Evolutionary conservation across 805 yeast species (phyloP).

Genomic region (Candida piceae): DNA sequence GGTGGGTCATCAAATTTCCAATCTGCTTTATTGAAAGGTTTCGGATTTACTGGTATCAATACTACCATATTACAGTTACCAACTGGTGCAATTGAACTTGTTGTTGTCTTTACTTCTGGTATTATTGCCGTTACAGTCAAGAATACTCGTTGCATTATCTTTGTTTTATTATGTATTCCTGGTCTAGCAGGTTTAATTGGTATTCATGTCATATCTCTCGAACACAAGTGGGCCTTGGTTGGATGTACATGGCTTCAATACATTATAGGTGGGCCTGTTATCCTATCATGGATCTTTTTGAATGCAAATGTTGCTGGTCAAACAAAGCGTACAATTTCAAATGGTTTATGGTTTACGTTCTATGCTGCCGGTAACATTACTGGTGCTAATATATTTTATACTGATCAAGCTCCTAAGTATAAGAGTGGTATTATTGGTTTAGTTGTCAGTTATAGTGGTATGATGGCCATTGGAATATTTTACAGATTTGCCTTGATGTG

Average conservation of each 20-base stretch:
- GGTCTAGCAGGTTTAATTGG: constrained; percentile 21
- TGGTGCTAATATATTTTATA: constrained; percentile 59
- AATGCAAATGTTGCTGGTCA: constrained; percentile 55
- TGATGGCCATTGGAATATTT: constrained; percentile 9
- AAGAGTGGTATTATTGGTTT: constrained; percentile 51
- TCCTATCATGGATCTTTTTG: constrained; percentile 11
- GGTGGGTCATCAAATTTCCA: constrained; percentile 50
- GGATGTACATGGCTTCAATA: constrained; percentile 11
- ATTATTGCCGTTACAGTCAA: constrained; percentile 12
- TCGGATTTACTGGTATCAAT: constrained; percentile 20
- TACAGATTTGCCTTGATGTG: constrained; percentile 9
- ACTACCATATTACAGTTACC: constrained; percentile 25
- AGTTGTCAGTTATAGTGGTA: constrained; percentile 8
- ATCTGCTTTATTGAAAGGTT: constrained; percentile 38
- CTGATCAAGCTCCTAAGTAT: constrained; percentile 45
- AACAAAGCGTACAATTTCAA: constrained; percentile 48
- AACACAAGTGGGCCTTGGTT: constrained; percentile 14
- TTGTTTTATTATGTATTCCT: constrained; percentile 14
- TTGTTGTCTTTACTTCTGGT: constrained; percentile 17
- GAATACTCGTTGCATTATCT: constrained; percentile 13
- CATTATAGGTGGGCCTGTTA: constrained; percentile 9
- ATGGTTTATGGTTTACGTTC: constrained; percentile 48
- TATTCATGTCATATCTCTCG: constrained; percentile 12
- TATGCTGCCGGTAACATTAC: constrained; percentile 52
- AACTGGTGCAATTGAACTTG: constrained; percentile 26